phyloP scores from a whole-genome alignment of 2,329 filamentous ascomycete genomes.

The Epichloe sp. region DNA sequence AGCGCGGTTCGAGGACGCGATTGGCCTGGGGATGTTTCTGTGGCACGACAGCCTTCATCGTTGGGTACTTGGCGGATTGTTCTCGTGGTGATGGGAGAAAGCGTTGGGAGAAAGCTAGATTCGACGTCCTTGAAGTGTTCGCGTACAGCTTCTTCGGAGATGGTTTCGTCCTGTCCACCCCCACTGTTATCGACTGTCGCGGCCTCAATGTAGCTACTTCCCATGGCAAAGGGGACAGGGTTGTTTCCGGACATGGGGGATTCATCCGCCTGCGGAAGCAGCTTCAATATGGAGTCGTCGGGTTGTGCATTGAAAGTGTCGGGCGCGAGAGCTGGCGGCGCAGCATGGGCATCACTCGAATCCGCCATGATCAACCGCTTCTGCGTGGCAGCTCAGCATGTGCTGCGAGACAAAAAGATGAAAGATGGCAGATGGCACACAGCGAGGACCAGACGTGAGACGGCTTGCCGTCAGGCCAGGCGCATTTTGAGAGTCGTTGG shows the following conservation, averaged over 20 bases:
- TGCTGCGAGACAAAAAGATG: conserved; percentile 13
- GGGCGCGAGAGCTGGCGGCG: not conserved
- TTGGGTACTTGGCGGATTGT: conserved; percentile 19
- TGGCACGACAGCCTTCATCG: conserved; percentile 43
- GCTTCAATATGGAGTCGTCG: conserved; percentile 7
- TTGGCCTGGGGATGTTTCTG: conserved; percentile 30
- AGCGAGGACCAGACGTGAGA: not conserved
- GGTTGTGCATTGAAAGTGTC: conserved; percentile 1
- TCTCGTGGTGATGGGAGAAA: conserved; percentile 41
- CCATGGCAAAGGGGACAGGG: conserved; percentile 7
- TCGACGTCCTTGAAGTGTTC: conserved; percentile 50
- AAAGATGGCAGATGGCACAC: conserved; percentile 14
- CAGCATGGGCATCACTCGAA: not conserved
- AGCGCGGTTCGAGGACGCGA: conserved; percentile 14
- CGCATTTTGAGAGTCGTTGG: conserved; percentile 16
- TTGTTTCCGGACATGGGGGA: not conserved
- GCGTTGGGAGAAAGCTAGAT: conserved; percentile 48
- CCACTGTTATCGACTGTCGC: conserved; percentile 22
- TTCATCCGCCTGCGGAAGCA: conserved; percentile 10
- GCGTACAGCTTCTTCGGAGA: conserved; percentile 39
- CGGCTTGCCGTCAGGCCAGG: conserved; percentile 24
- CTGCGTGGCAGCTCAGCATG: conserved; percentile 8
- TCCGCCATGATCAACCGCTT: not conserved
- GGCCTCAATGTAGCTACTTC: conserved; percentile 31
- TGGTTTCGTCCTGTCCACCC: conserved; percentile 27